Evolutionary conservation across 768 basidiomycete genomes (phyloP).

Genomic region (Trametes gibbosa): DNA sequence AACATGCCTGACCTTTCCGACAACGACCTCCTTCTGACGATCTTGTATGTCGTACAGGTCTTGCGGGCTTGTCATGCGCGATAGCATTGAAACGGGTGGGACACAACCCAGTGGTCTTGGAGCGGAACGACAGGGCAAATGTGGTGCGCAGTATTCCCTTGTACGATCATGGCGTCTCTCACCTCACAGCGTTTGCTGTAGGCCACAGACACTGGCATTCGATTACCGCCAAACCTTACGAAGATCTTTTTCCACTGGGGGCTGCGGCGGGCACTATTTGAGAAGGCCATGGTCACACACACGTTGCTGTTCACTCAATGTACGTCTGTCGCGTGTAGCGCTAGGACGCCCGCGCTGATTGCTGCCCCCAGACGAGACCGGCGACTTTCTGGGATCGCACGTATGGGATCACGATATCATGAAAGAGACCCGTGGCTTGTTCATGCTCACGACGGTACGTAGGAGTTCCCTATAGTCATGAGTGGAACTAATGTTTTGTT

Average conservation of each 20-base stretch:
- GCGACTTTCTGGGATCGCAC: constrained; percentile 29
- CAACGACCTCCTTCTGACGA: too few species aligned
- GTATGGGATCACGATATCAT: constrained; percentile 29
- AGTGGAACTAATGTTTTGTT: neutral
- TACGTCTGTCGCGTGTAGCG: constrained; percentile 9
- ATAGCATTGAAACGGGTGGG: constrained; percentile 30
- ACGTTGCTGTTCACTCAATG: constrained; percentile 26
- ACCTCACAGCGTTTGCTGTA: neutral
- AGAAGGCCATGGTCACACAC: constrained; percentile 21
- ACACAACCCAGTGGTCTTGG: constrained; percentile 32
- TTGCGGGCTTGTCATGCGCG: constrained; percentile 34
- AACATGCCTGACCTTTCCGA: too few species aligned
- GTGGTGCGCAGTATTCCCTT: constrained; percentile 2
- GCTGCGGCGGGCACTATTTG: constrained; percentile 25
- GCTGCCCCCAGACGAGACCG: constrained; percentile 19
- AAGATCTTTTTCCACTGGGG: constrained; percentile 39
- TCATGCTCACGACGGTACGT: constrained; percentile 29
- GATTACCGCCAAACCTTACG: constrained; percentile 37
- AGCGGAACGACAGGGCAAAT: constrained; percentile 18
- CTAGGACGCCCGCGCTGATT: neutral
- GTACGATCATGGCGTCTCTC: neutral
- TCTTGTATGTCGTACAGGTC: constrained; percentile 15
- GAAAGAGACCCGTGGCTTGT: constrained; percentile 30
- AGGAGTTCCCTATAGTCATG: neutral
- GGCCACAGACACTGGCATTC: constrained; percentile 25